These are phyloP conservation scores for Ceratobasidium sp. DNA, from an alignment of 1,284 basidiomycete genomes.

Conservation along the genomic window DNA sequence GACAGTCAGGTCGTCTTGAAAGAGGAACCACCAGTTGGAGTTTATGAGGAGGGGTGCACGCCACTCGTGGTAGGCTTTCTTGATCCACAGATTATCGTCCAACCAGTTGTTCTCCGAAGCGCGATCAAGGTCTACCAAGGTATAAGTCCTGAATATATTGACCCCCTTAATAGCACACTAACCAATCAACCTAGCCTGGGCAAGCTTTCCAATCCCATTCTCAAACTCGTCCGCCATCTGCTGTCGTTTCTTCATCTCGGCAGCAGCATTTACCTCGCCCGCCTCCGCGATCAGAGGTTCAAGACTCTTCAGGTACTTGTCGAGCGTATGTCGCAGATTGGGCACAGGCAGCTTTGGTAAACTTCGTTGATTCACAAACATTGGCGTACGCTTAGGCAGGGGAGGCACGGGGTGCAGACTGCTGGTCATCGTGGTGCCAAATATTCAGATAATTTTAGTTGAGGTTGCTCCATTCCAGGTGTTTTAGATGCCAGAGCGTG, in stretches of 20 bases:
- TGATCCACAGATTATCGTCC: slow-evolving; percentile 94
- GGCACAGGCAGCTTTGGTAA: slow-evolving; percentile 88
- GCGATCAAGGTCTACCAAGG: slow-evolving; percentile 79
- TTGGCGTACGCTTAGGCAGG: slow-evolving; percentile 43
- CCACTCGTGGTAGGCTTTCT: slow-evolving; percentile 92
- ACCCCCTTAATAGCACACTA: slow-evolving; percentile 54
- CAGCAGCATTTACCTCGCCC: slow-evolving; percentile 67
- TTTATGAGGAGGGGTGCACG: slow-evolving; percentile 89
- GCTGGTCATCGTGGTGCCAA: slow-evolving; percentile 28
- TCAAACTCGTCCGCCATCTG: slow-evolving; percentile 82
- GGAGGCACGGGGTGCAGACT: slow-evolving; percentile 4
- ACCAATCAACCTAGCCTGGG: slow-evolving; percentile 88
- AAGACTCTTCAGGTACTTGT: slow-evolving; percentile 84
- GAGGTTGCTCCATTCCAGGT: slow-evolving; percentile 23
- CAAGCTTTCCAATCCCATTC: slow-evolving; percentile 74
- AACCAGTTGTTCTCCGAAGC: slow-evolving; percentile 94
- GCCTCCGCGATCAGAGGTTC: slow-evolving; percentile 81
- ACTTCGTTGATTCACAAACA: slow-evolving; percentile 54
- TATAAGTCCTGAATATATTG: slow-evolving; percentile 1
- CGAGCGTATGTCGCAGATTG: slow-evolving; percentile 79
- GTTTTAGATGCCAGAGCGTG: slow-evolving; percentile 25
- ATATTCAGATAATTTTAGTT: neutral
- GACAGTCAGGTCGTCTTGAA: slow-evolving; percentile 66
- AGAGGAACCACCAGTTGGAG: slow-evolving; percentile 98
- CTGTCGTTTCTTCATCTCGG: slow-evolving; percentile 71